Base-by-base conservation (phyloP, 176 grass and related monocot genomes). In the Avena sativa region DNA sequence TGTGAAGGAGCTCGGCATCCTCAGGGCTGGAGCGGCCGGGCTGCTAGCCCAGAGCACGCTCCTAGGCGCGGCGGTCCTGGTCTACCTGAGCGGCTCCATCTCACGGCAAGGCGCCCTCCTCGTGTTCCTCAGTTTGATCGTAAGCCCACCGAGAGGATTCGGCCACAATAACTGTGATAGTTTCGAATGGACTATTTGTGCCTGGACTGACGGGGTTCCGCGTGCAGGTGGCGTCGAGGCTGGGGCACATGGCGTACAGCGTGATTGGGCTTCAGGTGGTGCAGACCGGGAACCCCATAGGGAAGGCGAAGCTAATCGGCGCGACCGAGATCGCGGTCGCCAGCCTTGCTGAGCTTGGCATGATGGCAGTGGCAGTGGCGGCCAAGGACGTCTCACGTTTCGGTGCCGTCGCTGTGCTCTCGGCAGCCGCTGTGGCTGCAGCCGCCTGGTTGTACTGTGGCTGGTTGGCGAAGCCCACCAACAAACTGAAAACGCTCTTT, bases 181-280 rank as follows among this genome's bases (percentile, higher is more conserved):
- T 6, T 43, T 43, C 6, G 40, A 43, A 43, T 43, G 40, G 40
- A 43, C 1, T 25, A 53, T 10, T 53, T 47, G 73, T 76, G 64
- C 8, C 34, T 67, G 0, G 23, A 5, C 14, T 76, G 23, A 76
- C 16, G 13, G 21, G 21, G 21, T 28, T 71, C 3, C 0, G 1
- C 0, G 12, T 87, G 89, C 83, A 94, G 92, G 87, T 91, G 40
- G 74, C 75, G 71, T 94, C 87, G 49, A 86, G 92, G 86, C 57
- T 81, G 71, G 92, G 92, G 12, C 92, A 94, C 55, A 87, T 94
- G 92, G 80, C 92, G 74, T 92, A 92, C 89, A 91, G 81, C 87
- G 53, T 87, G 38, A 38, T 91, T 25, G 76, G 87, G 34, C 81
- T 94, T 49, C 92, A 94, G 90, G 83, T 94, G 32, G 84, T 94